Evolutionary conservation across 768 basidiomycete genomes (phyloP), one percentile per base, ranked within the genome.

Genomic region (Porphyrellus cyaneotinctus): DNA sequence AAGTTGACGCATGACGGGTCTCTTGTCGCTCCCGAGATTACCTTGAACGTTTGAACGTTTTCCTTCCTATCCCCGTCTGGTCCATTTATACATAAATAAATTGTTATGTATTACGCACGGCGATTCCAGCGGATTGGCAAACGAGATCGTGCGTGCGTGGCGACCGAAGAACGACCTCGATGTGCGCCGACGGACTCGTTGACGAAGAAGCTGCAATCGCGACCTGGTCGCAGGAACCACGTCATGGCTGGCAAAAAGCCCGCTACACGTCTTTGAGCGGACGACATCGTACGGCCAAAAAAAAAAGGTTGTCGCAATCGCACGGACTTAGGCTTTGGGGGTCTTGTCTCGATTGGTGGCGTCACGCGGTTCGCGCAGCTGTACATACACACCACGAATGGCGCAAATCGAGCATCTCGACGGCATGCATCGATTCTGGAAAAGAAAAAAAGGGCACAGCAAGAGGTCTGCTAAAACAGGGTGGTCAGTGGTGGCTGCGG

Each of bases 21-120:
- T 43, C 51, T 52, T 24, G 64, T 64, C 56, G 59, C 59, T 68
- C 60, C 60, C 63, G 64, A 69, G 55, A 64, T 61, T 58, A 49
- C 52, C 38, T 52, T 46, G 45, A 42, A 44, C 54, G 52, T 53
- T 52, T 51, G 35, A 36, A 49, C 30, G 28, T 44, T 32, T 14
- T 10, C 51, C 53, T 45, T 13, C 43, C 52, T 64, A 66, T 53
- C 58, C 50, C 63, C 62, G 55, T 52, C 36, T 15, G 46, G 38
- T 42, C 43, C 38, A 47, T 55, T 52, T 48, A 63, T 43, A 39
- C 58, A 48, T 48, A 51, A 45, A 45, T 58, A 35, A 33, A 38
- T 41, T 33, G 48, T 56, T 45, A 22, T 23, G 1, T 43, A n/a
- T 49, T 52, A 54, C 30, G 43, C 52, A 36, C 51, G 12, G 23